Conservation (phyloP, 139 green algal genomes). For the Volvox africanus region DNA sequence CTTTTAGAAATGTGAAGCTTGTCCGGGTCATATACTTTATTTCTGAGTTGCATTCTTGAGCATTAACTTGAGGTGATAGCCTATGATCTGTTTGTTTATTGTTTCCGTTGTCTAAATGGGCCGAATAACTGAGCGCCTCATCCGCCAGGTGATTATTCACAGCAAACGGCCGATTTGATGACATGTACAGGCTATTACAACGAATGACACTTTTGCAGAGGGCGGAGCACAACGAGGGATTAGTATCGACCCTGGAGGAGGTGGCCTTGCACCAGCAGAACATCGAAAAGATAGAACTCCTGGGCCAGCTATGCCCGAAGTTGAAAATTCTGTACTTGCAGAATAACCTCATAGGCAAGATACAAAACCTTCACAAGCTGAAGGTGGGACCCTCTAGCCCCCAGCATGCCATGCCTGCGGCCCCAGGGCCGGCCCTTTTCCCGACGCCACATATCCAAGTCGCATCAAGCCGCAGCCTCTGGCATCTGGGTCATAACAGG, state of each 20-base stretch:
- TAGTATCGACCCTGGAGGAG: conserved; percentile 89
- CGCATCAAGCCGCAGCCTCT: too few relatives aligned
- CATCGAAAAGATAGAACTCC: conserved; percentile 90
- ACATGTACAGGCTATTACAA: neutral
- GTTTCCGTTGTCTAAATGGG: conserved; percentile 31
- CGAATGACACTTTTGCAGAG: conserved; percentile 53
- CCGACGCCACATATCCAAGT: too few relatives aligned
- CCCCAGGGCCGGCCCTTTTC: too few relatives aligned
- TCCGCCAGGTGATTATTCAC: conserved; percentile 24
- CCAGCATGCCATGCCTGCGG: too few relatives aligned
- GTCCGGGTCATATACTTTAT: too few relatives aligned
- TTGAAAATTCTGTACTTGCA: conserved; percentile 95
- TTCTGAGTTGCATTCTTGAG: neutral
- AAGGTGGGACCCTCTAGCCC: conserved; percentile 71
- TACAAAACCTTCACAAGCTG: conserved; percentile 91
- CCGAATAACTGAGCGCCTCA: conserved; percentile 53
- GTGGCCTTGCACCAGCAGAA: conserved; percentile 91
- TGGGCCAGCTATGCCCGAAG: conserved; percentile 82
- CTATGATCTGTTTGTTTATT: neutral
- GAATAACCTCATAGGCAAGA: conserved; percentile 91
- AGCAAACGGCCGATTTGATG: neutral
- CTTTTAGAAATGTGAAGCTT: too few relatives aligned
- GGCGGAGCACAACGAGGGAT: conserved; percentile 92
- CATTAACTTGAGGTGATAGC: neutral
- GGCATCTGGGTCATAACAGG: conserved; percentile 64